A percentile compares a stretch with the other conserved stretches of the same genome.
Evolutionary conservation across 305 asterid species (phyloP).

Genomic region (Rubia occidens): DNA sequence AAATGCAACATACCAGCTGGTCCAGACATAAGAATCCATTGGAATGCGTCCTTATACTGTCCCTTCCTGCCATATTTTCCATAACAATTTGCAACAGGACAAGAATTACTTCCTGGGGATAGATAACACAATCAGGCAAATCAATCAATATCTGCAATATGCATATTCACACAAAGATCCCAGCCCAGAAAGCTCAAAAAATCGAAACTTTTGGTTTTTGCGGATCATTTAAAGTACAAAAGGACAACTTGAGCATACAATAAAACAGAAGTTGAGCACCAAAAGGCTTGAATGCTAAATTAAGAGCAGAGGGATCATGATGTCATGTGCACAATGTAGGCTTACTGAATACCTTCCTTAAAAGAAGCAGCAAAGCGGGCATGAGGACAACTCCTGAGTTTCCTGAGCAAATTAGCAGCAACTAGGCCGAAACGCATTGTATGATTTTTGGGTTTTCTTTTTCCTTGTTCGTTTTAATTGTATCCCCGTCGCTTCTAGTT

Average conservation of each 20-base stretch:
- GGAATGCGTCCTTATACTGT: slow-evolving; percentile 26
- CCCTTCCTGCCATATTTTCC: slow-evolving; percentile 39
- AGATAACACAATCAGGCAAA: slow-evolving; percentile 10
- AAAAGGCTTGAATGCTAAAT: not conserved
- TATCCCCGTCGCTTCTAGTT: not conserved
- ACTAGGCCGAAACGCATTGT: slow-evolving; percentile 43
- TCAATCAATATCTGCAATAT: not conserved
- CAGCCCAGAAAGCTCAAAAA: not conserved
- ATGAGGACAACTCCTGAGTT: slow-evolving; percentile 25
- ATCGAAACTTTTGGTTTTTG: not conserved
- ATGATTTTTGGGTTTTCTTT: not conserved
- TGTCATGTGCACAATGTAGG: not conserved
- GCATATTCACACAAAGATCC: not conserved
- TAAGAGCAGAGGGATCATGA: not conserved
- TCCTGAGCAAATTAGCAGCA: slow-evolving; percentile 29
- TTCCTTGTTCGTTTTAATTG: not conserved
- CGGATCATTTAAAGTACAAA: not conserved
- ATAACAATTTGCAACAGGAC: slow-evolving; percentile 27
- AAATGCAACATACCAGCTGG: slow-evolving; percentile 47
- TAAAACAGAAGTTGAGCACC: not conserved
- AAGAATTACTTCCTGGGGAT: slow-evolving; percentile 32
- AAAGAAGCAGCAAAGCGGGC: slow-evolving; percentile 10
- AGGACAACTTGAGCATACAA: not conserved
- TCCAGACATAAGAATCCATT: slow-evolving; percentile 56
- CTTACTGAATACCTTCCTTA: slow-evolving; percentile 30